These are phyloP conservation scores for Monilinia aucupariae DNA, from an alignment of 2,329 filamentous ascomycete species.

Conservation along the genomic window DNA sequence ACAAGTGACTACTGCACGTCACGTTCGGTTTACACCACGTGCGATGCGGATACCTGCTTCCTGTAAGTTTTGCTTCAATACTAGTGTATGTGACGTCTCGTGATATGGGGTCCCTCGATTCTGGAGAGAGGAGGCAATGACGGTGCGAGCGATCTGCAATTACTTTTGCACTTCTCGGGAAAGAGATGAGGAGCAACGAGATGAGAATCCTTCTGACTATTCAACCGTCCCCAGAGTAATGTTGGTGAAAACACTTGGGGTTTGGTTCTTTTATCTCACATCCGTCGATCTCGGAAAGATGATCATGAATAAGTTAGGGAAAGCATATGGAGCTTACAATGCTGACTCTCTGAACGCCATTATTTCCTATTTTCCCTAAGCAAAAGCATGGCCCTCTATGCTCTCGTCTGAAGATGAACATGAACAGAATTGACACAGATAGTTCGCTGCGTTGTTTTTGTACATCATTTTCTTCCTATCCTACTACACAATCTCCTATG, in stretches of 20 bases:
- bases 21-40: conserved; percentile 12
- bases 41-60: conserved; percentile 9
- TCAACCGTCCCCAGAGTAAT: background rate
- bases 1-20: conserved; percentile 14
- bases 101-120: background rate
- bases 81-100: background rate
- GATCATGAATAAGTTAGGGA: no score
- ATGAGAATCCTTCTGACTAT: background rate
- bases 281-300: background rate
- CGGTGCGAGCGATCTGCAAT: no score
- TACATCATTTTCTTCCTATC: no score
- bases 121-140: background rate
- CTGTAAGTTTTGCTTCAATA: background rate
- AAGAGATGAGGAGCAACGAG: background rate
- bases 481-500: no score
- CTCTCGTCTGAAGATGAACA: background rate
- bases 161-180: no score
- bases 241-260: background rate
- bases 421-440: background rate
- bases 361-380: background rate
- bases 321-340: background rate
- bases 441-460: background rate
- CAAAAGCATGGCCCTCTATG: background rate
- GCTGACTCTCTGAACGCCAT: background rate
- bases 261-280: background rate